Evolutionary conservation across 495 filamentous ascomycete species (phyloP), one percentile per base, ranked within the genome.

Genomic region (Trichoderma erinaceum): DNA sequence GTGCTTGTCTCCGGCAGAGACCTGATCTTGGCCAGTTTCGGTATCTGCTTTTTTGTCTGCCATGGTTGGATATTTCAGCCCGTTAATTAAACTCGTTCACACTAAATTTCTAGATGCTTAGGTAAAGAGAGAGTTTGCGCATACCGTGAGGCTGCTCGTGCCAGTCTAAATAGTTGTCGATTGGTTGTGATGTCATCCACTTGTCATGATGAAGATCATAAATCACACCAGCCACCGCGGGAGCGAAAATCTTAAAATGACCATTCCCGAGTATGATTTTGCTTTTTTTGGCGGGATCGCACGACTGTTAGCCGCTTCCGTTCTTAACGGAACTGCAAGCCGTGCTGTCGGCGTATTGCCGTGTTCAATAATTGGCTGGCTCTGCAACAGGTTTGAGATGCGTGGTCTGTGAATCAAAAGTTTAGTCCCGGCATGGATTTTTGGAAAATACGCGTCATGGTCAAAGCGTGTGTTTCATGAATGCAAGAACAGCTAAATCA

Each of bases 151-250:
- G 35, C 35, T 10, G 4, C 35, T 38, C 5, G 8, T 5, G 8
- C 35, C 18, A 21, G 48, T 25, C 48, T 52, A 21, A 21, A 52
- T 11, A 52, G 16, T 11, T 52, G 48, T 21, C 21, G n/a, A 21
- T 7, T 21, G 56, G 0, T 15, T 32, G 27, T 61, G 56, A 61
- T 61, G 56, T 61, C 56, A 61, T 61, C 56, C 56, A 32, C 29
- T 25, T 61, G 56, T 61, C 56, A 61, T 61, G 25, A 58, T 11
- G 50, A 58, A 32, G 56, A 61, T 29, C 25, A 35, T 13, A 29
- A 15, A 61, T 32, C 11, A 61, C 15, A 6, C 35, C 16, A 32
- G 56, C 25, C 16, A 32, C 56, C 27, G 27, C 56, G 25, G 56
- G 16, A 38, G 7, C 4, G 8, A 61, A 32, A 61, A 61, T 61